A percentile compares a stretch with the other conserved stretches of the same genome.
These are phyloP conservation scores for Stereocaulon alpinum DNA, from an alignment of 495 filamentous ascomycete genomes.

Conservation along the genomic window DNA sequence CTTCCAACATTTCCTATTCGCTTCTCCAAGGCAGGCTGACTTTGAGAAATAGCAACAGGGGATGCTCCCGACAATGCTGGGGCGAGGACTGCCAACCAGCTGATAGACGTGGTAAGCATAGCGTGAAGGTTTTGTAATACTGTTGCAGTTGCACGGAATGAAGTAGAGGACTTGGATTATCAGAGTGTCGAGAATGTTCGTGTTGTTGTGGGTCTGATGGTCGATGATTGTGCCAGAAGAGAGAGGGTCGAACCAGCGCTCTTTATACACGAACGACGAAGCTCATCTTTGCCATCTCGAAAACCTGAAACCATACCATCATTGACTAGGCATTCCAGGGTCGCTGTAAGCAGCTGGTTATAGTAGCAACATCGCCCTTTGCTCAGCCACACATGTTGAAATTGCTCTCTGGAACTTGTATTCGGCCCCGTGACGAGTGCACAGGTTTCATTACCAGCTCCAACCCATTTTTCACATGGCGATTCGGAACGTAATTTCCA, in stretches of 20 bases:
- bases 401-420: background rate
- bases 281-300: background rate
- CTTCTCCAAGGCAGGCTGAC: background rate
- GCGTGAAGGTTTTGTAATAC: background rate
- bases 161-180: background rate
- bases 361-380: background rate
- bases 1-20: constrained; percentile 3
- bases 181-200: background rate
- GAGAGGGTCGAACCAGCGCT: background rate
- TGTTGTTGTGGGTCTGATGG: background rate
- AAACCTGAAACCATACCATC: background rate
- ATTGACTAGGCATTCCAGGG: background rate
- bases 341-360: background rate
- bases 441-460: background rate
- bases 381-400: background rate
- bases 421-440: background rate
- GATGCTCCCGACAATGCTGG: background rate
- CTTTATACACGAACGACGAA: background rate
- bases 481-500: background rate
- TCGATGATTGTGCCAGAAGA: background rate
- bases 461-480: background rate
- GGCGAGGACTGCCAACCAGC: constrained; percentile 6
- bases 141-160: background rate
- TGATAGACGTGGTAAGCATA: background rate
- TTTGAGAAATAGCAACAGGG: background rate